A percentile compares a stretch with the other conserved stretches of the same genome.
phyloP scores from a whole-genome alignment of 2,329 filamentous ascomycete genomes.

The Dryadomyces quercus-mongolicae region DNA sequence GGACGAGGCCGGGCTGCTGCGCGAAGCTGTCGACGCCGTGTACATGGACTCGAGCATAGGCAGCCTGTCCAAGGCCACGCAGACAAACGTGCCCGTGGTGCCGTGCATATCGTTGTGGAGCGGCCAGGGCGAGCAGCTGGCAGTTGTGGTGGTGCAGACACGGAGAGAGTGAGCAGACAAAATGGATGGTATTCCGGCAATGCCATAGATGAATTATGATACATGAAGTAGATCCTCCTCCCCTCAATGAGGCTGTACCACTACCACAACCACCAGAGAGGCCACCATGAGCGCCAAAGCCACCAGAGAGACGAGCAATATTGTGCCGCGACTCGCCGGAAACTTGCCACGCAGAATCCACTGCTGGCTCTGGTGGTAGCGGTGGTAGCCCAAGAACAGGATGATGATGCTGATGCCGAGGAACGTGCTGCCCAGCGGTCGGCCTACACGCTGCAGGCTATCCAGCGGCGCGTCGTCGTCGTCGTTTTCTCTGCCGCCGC shows the following conservation, averaged over 20 bases:
- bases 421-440: slow-evolving; percentile 66
- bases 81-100: slow-evolving; percentile 16
- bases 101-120: slow-evolving; percentile 32
- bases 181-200: too few relatives aligned
- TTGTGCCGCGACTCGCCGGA: slow-evolving; percentile 63
- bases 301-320: slow-evolving; percentile 56
- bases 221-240: neutral
- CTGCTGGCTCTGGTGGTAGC: slow-evolving; percentile 66
- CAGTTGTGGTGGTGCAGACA: slow-evolving; percentile 18
- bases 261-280: slow-evolving; percentile 46
- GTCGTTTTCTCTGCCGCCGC: slow-evolving; percentile 22
- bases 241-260: slow-evolving; percentile 27
- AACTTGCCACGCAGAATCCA: slow-evolving; percentile 75
- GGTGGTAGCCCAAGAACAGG: slow-evolving; percentile 62
- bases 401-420: slow-evolving; percentile 64
- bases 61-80: neutral
- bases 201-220: neutral
- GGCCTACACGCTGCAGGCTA: slow-evolving; percentile 51
- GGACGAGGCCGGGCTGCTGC: neutral
- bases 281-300: slow-evolving; percentile 51
- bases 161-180: neutral
- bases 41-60: slow-evolving; percentile 6
- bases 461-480: slow-evolving; percentile 13
- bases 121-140: slow-evolving; percentile 20
- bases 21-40: slow-evolving; percentile 3